Evolutionary conservation across 2,329 filamentous ascomycete species (phyloP), one percentile per base, ranked within the genome.

Genomic region (Leptographium lundbergii): DNA sequence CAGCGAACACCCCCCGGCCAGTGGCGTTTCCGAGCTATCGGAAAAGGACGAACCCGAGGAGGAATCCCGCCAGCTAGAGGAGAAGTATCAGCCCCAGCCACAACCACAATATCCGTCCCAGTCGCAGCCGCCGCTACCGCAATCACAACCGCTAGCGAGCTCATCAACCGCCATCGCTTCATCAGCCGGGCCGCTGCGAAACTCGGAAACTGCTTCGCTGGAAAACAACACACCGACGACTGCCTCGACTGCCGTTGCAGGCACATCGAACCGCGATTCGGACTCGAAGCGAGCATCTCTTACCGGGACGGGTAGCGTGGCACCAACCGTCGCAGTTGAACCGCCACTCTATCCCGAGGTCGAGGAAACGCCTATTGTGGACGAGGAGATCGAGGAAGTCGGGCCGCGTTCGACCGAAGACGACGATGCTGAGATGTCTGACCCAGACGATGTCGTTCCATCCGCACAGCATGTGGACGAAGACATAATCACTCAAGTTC

Each of bases 351-450:
- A 24, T 4, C 39, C 27, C 24, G 64, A 65, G 22, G 29, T 54
- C 14, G 29, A 61, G 5, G 61, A 59, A 13, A 74, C 63, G 9
- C 62, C 67, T 7, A 27, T n/a, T 2, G 19, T 52, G 1, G 32
- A 62, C 11, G 60, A 65, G 25, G 60, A 57, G 29, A 73, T 63
- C 6, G 63, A 66, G 9, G 64, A 66, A 34, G 53, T 57, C 25
- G 55, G 62, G 14, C 53, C 63, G n/a, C 69, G 66, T 54, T 75
- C 74, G 63, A 71, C 76, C 62, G 70, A 80, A 4, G 81, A 85
- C 64, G 78, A 81, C 29, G 85, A 89, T 69, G 76, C 86, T 58
- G 78, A 84, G 59, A 89, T 89, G 82, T 77, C 78, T 42, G 53
- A 59, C 10, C 17, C 29, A 14, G 52, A 34, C 7, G 27, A 42